These are phyloP conservation scores for Anthracocystis walkeri DNA, from an alignment of 1,284 basidiomycete species.

Conservation along the genomic window DNA sequence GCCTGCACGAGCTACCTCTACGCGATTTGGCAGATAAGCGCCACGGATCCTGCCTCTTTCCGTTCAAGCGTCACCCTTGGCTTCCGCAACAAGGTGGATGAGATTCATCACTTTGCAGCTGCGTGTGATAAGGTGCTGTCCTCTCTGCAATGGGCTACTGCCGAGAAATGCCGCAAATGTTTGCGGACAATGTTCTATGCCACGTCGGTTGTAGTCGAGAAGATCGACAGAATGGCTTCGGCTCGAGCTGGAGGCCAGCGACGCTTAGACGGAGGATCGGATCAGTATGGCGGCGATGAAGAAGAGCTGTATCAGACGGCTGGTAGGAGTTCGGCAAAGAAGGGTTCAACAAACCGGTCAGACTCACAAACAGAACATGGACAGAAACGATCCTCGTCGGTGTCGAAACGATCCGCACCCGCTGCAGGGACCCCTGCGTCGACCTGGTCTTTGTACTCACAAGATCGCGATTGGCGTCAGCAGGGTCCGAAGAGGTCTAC, in stretches of 20 bases:
- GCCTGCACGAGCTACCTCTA: slow-evolving; percentile 49
- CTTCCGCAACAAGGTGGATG: slow-evolving; percentile 48
- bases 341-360: background rate
- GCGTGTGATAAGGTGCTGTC: slow-evolving; percentile 49
- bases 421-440: slow-evolving; percentile 1
- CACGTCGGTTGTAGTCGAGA: slow-evolving; percentile 44
- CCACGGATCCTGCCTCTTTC: slow-evolving; percentile 39
- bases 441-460: slow-evolving; percentile 30
- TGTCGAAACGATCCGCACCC: slow-evolving; percentile 6
- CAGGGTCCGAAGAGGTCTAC: background rate
- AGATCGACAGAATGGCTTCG: slow-evolving; percentile 41
- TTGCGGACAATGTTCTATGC: slow-evolving; percentile 51
- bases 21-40: slow-evolving; percentile 51
- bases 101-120: slow-evolving; percentile 50
- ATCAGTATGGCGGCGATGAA: background rate
- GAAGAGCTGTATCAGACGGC: background rate
- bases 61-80: slow-evolving; percentile 39
- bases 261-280: background rate
- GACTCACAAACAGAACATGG: background rate
- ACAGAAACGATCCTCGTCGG: background rate
- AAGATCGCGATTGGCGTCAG: slow-evolving; percentile 39
- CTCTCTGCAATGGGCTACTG: slow-evolving; percentile 50
- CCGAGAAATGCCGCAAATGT: slow-evolving; percentile 52
- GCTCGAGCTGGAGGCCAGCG: slow-evolving; percentile 1
- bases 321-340: slow-evolving; percentile 2